Percentiles rank a stretch among this genome's conserved stretches.
Evolutionary conservation across 768 basidiomycete genomes (phyloP).

Genomic region (Tylopilus felleus): DNA sequence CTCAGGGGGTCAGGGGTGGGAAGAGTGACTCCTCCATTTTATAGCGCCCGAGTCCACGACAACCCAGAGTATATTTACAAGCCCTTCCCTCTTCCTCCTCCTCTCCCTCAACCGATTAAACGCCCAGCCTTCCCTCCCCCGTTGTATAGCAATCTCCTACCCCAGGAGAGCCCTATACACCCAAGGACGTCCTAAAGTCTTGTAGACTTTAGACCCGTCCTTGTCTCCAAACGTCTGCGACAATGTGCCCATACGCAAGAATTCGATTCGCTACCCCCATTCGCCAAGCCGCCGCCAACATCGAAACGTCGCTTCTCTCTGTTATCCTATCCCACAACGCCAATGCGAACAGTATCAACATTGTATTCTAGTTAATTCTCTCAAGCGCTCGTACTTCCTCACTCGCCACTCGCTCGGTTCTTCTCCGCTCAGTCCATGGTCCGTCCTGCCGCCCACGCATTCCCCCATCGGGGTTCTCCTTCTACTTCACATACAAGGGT

Average conservation of each 20-base stretch:
- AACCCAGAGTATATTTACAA: slow-evolving; percentile 25
- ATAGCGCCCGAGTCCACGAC: slow-evolving; percentile 27
- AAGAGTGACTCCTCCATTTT: slow-evolving; percentile 34
- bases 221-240: slow-evolving; percentile 22
- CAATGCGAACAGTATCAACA: slow-evolving; percentile 32
- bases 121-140: slow-evolving; percentile 1
- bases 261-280: slow-evolving; percentile 25
- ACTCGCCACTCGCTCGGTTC: not conserved
- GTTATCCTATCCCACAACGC: slow-evolving; percentile 18
- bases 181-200: slow-evolving; percentile 44
- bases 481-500: slow-evolving; percentile 59
- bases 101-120: not conserved
- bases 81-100: slow-evolving; percentile 5
- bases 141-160: slow-evolving; percentile 24
- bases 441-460: slow-evolving; percentile 41
- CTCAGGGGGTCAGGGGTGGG: slow-evolving; percentile 21
- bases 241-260: slow-evolving; percentile 39
- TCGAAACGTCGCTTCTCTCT: slow-evolving; percentile 13
- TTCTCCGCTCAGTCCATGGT: slow-evolving; percentile 25
- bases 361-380: slow-evolving; percentile 35
- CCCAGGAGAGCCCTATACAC: slow-evolving; percentile 19
- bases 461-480: slow-evolving; percentile 71
- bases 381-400: slow-evolving; percentile 13
- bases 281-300: slow-evolving; percentile 14
- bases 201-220: slow-evolving; percentile 35